Conservation (phyloP, 2,329 filamentous ascomycete genomes). For the Diaporthe nobilis region DNA sequence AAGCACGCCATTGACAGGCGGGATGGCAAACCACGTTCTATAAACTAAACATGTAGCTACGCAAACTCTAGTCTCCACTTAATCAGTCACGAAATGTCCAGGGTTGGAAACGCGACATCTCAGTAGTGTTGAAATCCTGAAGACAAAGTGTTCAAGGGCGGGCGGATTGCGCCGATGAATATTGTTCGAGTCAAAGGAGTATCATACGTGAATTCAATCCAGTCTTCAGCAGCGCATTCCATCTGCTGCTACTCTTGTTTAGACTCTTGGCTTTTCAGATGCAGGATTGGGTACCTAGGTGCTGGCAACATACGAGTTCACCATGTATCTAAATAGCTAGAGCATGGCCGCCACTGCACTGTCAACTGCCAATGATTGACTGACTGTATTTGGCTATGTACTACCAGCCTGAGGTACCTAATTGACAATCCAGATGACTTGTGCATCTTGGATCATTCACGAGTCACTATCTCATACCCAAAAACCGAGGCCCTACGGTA, state of each 20-base stretch:
- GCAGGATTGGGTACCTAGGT: not conserved
- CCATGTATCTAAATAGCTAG: not conserved
- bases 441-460: not conserved
- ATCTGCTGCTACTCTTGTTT: not conserved
- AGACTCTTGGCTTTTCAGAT: not conserved
- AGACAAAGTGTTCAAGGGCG: not conserved
- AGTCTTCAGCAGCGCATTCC: not conserved
- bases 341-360: too few relatives aligned
- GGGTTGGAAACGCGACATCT: constrained; percentile 18
- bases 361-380: not conserved
- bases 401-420: not conserved
- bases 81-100: constrained; percentile 18
- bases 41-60: not conserved
- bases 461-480: not conserved
- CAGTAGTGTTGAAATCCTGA: not conserved
- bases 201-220: not conserved
- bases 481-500: constrained; percentile 47
- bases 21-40: not conserved
- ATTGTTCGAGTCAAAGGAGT: not conserved
- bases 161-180: not conserved
- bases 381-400: not conserved
- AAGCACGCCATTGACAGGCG: constrained; percentile 34
- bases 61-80: constrained; percentile 17
- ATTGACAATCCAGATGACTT: not conserved
- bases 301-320: not conserved